A percentile compares a stretch with the other conserved stretches of the same genome.
Evolutionary conservation across 2,329 filamentous ascomycete genomes (phyloP).

Genomic region (Colletotrichum costaricense): DNA sequence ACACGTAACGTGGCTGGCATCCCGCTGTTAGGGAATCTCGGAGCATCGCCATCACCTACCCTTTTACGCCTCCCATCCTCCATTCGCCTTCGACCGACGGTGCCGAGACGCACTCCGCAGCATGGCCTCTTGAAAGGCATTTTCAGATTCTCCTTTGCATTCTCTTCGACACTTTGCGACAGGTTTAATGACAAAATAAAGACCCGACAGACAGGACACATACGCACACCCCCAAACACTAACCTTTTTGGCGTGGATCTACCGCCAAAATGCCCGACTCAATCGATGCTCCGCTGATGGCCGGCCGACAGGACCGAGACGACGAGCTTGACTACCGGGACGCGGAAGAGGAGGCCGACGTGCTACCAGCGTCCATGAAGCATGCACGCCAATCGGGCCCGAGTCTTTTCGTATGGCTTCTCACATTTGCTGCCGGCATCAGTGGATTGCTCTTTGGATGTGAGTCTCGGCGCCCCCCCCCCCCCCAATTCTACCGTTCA

Average conservation of each 20-base stretch:
- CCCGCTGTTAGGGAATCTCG: constrained; percentile 4
- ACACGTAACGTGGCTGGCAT: constrained; percentile 34
- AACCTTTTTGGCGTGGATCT: neutral
- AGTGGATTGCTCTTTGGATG: constrained; percentile 77
- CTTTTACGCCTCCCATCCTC: too few species aligned
- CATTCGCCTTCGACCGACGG: constrained; percentile 21
- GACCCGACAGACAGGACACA: neutral
- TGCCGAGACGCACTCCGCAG: constrained; percentile 19
- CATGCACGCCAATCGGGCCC: constrained; percentile 41
- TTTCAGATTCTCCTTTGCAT: neutral
- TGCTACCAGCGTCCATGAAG: constrained; percentile 33
- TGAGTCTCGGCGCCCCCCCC: constrained; percentile 47
- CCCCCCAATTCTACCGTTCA: neutral
- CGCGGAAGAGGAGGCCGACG: constrained; percentile 42
- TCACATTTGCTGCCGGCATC: constrained; percentile 74
- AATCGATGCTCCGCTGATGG: constrained; percentile 34
- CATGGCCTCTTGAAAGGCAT: constrained; percentile 30
- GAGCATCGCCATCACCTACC: neutral
- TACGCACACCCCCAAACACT: neutral
- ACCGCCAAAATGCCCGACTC: constrained; percentile 30
- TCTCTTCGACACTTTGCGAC: neutral
- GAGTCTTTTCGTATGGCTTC: constrained; percentile 67
- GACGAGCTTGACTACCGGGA: constrained; percentile 39
- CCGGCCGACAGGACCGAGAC: constrained; percentile 42
- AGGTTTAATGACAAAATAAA: neutral